Evolutionary conservation across 495 filamentous ascomycete species (phyloP).

Genomic region (Annulohypoxylon nitens): DNA sequence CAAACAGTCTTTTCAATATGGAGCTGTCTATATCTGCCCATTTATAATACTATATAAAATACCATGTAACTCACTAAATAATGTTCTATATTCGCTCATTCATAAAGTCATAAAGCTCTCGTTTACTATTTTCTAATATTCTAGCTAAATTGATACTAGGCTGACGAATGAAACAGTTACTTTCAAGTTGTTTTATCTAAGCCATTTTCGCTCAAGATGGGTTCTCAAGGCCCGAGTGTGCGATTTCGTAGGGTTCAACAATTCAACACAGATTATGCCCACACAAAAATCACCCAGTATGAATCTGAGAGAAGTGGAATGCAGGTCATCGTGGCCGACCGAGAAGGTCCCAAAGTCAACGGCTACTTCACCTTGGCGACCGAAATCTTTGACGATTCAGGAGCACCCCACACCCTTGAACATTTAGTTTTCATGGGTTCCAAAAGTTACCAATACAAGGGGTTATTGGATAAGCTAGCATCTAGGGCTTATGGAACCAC

Average conservation of each 20-base stretch:
- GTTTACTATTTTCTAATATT: conserved; percentile 14
- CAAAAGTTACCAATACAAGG: conserved; percentile 92
- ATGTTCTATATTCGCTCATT: conserved; percentile 15
- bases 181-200: conserved; percentile 37
- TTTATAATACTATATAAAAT: conserved; percentile 18
- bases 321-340: conserved; percentile 90
- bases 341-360: conserved; percentile 91
- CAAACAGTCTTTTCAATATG: conserved; percentile 5
- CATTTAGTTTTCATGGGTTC: conserved; percentile 99
- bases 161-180: conserved; percentile 44
- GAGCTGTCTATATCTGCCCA: conserved; percentile 23
- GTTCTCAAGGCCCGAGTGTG: conserved; percentile 48
- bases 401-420: conserved; percentile 94
- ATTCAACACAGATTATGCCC: conserved; percentile 90
- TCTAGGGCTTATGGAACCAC: conserved; percentile 92
- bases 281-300: conserved; percentile 85
- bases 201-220: conserved; percentile 51
- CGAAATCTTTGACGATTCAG: conserved; percentile 97
- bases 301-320: conserved; percentile 87
- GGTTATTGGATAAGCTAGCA: conserved; percentile 92
- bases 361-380: conserved; percentile 97
- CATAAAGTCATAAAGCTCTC: not conserved
- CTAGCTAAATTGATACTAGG: not conserved
- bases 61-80: conserved; percentile 10
- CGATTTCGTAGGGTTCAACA: conserved; percentile 86